A percentile compares a stretch with the other conserved stretches of the same genome.
Conservation (phyloP, 768 basidiomycete species). For the Lactarius psammicola region DNA sequence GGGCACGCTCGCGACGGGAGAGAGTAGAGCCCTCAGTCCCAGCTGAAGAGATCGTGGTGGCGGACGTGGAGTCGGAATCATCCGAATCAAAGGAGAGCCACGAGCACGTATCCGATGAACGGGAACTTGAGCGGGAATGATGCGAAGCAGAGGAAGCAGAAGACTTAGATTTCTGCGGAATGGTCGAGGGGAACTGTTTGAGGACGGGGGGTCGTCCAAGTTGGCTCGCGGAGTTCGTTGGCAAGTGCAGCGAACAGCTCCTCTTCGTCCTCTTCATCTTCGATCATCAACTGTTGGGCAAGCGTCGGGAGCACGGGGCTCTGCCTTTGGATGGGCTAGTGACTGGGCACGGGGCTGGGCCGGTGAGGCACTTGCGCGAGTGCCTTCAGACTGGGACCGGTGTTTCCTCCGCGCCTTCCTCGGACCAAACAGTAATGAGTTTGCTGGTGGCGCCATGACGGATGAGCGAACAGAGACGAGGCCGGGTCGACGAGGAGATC, state of each 20-base stretch:
- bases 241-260: conserved; percentile 73
- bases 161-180: conserved; percentile 49
- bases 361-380: conserved; percentile 26
- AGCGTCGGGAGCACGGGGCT: conserved; percentile 42
- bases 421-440: conserved; percentile 67
- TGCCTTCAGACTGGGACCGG: conserved; percentile 17
- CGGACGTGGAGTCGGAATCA: conserved; percentile 40
- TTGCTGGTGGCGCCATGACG: conserved; percentile 41
- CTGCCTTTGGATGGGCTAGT: conserved; percentile 25
- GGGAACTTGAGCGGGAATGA: conserved; percentile 52
- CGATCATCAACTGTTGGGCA: conserved; percentile 70
- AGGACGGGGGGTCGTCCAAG: conserved; percentile 67
- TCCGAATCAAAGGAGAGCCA: conserved; percentile 65
- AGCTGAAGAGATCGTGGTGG: conserved; percentile 45
- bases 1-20: conserved; percentile 66
- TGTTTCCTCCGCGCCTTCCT: conserved; percentile 42
- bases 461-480: conserved; percentile 65
- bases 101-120: conserved; percentile 71
- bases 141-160: conserved; percentile 56
- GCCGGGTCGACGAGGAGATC: conserved; percentile 80
- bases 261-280: conserved; percentile 70
- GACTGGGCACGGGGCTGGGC: conserved; percentile 31
- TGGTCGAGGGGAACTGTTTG: conserved; percentile 52
- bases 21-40: conserved; percentile 42
- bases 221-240: conserved; percentile 64